Base-by-base conservation (phyloP, 2,329 filamentous ascomycete genomes). In the Mycogone perniciosa region DNA sequence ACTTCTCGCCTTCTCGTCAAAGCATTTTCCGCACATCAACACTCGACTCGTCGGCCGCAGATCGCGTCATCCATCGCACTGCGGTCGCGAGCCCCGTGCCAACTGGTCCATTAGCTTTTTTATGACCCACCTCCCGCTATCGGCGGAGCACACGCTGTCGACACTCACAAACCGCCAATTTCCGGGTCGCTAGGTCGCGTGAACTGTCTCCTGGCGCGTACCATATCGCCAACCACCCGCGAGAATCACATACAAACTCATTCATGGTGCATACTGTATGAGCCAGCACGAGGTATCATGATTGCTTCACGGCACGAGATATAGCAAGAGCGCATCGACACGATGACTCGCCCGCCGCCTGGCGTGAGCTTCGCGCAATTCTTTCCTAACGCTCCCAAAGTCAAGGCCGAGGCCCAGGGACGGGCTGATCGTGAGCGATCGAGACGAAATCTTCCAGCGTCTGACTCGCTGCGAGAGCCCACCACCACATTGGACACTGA, bases 321-420 rank as follows among this genome's bases (percentile, higher is more conserved):
- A 72, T 76, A 75, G 71, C 73, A 71, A 69, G 70, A 69, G 68
- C 69, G 66, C 67, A 70, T 68, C 66, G 66, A 71, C 76, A 84
- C 74, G 74, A 88, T 88, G 86, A 88, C 88, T 82, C 88, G 87
- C 76, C 81, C 85, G 68, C 78, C 84, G 64, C 77, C 80, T 56
- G 76, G 76, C 70, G 85, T 86, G 75, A 84, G 85, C 74, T 91
- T 90, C 78, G 87, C 86, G 73, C 84, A 90, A 73, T 93, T 89
- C 79, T 91, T 90, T 71, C 87, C 86, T 60, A 82, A 85, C 67
- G 88, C 86, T 65, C 86, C 88, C 60, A 83, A 77, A 67, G 75
- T 77, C 73, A 81, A 72, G 67, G 69, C 69, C 54, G 72, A 71
- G 58, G 70, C 69, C 47, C 68, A 70, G 62, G 62, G 64, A 57